A percentile compares a stretch with the other conserved stretches of the same genome.
Evolutionary conservation across 73 alveolate species (phyloP).

Genomic region (Paramecium sonneborni): DNA sequence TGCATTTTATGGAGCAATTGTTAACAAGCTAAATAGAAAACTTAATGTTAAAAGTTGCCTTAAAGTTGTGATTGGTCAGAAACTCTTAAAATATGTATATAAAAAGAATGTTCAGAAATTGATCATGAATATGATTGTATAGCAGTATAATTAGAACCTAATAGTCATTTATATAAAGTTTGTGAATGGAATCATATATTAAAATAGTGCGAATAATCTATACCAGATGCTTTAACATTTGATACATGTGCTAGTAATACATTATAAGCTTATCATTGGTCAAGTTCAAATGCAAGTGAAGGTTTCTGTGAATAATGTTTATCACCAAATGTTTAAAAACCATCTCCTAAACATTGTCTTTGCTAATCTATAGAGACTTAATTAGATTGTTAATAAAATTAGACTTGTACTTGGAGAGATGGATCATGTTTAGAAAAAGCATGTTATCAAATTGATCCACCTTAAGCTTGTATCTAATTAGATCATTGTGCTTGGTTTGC

Average conservation of each 20-base stretch:
- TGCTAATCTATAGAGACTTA: neutral
- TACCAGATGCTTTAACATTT: neutral
- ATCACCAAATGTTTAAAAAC: neutral
- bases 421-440: neutral
- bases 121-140: neutral
- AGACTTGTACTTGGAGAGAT: neutral
- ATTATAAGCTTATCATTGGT: neutral
- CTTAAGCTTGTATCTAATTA: neutral
- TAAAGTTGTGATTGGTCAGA: neutral
- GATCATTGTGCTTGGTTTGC: neutral
- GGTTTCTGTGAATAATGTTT: constrained; percentile 22
- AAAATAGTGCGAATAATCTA: neutral
- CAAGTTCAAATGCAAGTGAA: neutral
- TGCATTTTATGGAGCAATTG: neutral
- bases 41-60: neutral
- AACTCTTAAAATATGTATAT: neutral
- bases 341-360: neutral
- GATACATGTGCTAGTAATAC: neutral
- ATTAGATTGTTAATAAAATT: neutral
- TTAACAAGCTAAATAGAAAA: neutral
- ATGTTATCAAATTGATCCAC: neutral
- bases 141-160: neutral
- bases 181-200: neutral
- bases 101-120: neutral
- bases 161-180: constrained; percentile 23